Base-by-base conservation (phyloP, 140 eudicot species). In the Cichorium intybus region DNA sequence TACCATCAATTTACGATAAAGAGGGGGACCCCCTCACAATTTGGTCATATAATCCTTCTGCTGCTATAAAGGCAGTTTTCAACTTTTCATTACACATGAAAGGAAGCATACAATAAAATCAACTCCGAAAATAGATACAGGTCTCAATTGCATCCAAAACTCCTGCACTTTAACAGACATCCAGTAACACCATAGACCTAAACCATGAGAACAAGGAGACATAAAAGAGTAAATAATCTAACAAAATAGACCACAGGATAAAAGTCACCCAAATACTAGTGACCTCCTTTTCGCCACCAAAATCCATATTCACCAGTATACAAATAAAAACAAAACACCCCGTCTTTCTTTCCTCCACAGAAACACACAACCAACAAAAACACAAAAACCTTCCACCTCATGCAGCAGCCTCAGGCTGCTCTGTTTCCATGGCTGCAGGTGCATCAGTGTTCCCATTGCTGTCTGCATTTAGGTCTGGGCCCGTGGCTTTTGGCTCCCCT, bases 401-500 rank as follows among this genome's bases (percentile, higher is more conserved):
- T 26, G 76, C 75, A 71, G 79, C 50, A 24, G 53, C 41, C 50
- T 82, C 86, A 14, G 81, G 52, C 57, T 80, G 80, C 28, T 86
- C 95, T 0, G 83, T 80, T 54, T 83, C 95, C 95, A 86, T 86
- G 0, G 81, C 83, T 68, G 79, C 95, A 6, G 78, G 60, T 15
- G 37, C 68, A n/a, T 71, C 54, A n/a, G 74, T 48, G 29, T 26
- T 47, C 45, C 68, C 83, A 2, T 18, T 63, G 43, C 71, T 56
- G 12, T 69, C 69, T n/a, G 70, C 70, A 50, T 47, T 59, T 20
- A 64, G 74, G 23, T 66, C 67, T 12, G 79, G 74, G 43, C 68
- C 50, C 0, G 69, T 2, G 14, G 69, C 33, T 31, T 67, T 64
- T n/a, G 69, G 68, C 47, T 80, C 89, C n/a, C 79, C 73, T 50